phyloP scores from a whole-genome alignment of 1,139 yeast genomes.

The Candida anutae region DNA sequence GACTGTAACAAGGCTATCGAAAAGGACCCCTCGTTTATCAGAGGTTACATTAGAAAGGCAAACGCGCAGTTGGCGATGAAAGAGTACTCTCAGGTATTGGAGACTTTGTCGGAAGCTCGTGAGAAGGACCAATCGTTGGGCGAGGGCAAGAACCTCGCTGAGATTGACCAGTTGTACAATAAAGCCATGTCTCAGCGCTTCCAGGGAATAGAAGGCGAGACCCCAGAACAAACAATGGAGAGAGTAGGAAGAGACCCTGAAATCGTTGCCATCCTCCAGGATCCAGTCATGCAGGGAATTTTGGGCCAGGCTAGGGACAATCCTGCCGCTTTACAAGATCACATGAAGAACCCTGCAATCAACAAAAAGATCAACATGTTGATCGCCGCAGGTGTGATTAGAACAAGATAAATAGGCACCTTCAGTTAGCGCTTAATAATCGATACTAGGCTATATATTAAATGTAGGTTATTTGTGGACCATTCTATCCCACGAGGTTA shows the following conservation, averaged over 20 bases:
- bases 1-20: conserved; percentile 90
- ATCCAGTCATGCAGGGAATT: conserved; percentile 95
- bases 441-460: no score
- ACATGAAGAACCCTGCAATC: conserved; percentile 94
- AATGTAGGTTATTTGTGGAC: conserved; percentile 3
- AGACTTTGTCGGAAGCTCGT: conserved; percentile 75
- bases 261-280: conserved; percentile 81
- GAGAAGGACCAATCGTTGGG: conserved; percentile 58
- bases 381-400: conserved; percentile 95
- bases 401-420: conserved; percentile 56
- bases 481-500: no score
- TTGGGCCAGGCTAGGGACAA: conserved; percentile 89
- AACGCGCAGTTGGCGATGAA: conserved; percentile 88
- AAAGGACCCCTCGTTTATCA: conserved; percentile 79
- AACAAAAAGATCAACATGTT: conserved; percentile 81
- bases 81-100: conserved; percentile 76
- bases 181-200: conserved; percentile 79
- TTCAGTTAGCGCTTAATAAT: background rate
- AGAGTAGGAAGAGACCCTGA: conserved; percentile 92
- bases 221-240: conserved; percentile 91
- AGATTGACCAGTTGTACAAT: conserved; percentile 75
- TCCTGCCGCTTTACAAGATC: conserved; percentile 96
- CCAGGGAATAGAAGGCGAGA: conserved; percentile 77
- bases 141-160: conserved; percentile 50
- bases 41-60: conserved; percentile 97